A percentile compares a stretch with the other conserved stretches of the same genome.
These are phyloP conservation scores for Ramaria sp. DNA, from an alignment of 768 basidiomycete species.

Conservation along the genomic window DNA sequence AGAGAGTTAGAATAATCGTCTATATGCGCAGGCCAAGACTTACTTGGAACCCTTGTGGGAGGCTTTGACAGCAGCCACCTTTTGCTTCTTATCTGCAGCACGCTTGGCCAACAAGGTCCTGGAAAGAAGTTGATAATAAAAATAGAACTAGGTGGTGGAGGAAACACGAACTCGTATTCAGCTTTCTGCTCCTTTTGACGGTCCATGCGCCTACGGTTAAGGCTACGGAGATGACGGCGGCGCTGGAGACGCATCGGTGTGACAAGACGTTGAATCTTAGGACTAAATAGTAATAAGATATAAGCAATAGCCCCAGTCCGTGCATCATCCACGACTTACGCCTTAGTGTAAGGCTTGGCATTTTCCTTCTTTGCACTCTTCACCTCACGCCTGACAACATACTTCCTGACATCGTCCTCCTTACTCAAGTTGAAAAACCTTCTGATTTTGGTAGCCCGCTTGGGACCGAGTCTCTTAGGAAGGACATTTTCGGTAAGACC, in stretches of 20 bases:
- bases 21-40: not conserved
- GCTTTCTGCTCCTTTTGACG: constrained; percentile 91
- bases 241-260: constrained; percentile 94
- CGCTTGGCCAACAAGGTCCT: constrained; percentile 74
- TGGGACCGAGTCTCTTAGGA: constrained; percentile 93
- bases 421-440: constrained; percentile 96
- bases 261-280: constrained; percentile 95
- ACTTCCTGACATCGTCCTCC: constrained; percentile 97
- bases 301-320: constrained; percentile 1
- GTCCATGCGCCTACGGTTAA: constrained; percentile 82
- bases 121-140: constrained; percentile 1
- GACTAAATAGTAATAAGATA: constrained; percentile 38
- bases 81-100: constrained; percentile 86
- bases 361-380: constrained; percentile 77
- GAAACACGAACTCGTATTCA: constrained; percentile 70
- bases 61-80: constrained; percentile 80
- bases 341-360: constrained; percentile 94
- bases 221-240: constrained; percentile 81
- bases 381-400: constrained; percentile 90
- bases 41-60: constrained; percentile 38
- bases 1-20: not conserved
- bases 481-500: constrained; percentile 87
- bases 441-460: constrained; percentile 95
- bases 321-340: constrained; percentile 40
- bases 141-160: not conserved